A percentile compares a stretch with the other conserved stretches of the same genome.
Conservation (phyloP, 352 stramenopile genomes). For the Phytophthora cryptogea region DNA sequence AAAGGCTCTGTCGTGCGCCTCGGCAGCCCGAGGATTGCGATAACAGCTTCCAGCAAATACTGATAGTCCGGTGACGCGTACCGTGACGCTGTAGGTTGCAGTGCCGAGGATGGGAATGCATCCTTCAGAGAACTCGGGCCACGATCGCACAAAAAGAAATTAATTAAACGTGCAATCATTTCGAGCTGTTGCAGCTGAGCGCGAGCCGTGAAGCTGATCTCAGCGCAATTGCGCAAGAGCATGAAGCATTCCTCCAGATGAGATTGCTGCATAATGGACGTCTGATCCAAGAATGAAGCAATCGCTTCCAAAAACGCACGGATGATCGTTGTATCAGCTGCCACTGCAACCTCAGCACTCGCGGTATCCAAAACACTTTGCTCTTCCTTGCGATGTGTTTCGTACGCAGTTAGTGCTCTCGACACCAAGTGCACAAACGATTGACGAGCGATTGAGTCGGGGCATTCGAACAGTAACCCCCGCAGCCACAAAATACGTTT, state of each 20-base stretch:
- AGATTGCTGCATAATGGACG: conserved; percentile 74
- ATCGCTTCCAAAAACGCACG: conserved; percentile 55
- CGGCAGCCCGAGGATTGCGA: conserved; percentile 79
- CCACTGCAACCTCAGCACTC: conserved; percentile 22
- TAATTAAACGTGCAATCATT: conserved; percentile 81
- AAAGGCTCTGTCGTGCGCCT: conserved; percentile 65
- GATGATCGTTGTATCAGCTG: conserved; percentile 32
- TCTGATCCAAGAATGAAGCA: conserved; percentile 72
- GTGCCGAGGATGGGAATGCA: conserved; percentile 68
- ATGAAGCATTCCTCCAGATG: conserved; percentile 90
- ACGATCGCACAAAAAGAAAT: conserved; percentile 83
- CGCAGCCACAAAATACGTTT: conserved; percentile 69
- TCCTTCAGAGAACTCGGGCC: conserved; percentile 64
- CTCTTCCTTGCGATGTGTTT: conserved; percentile 55
- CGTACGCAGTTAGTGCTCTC: conserved; percentile 70
- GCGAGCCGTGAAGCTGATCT: conserved; percentile 57
- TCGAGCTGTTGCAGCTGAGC: conserved; percentile 57
- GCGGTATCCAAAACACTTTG: conserved; percentile 27
- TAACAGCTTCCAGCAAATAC: conserved; percentile 88
- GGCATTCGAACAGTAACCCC: conserved; percentile 81
- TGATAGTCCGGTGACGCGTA: conserved; percentile 88
- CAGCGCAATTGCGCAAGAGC: conserved; percentile 77
- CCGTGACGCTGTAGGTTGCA: conserved; percentile 44
- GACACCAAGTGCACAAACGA: conserved; percentile 87
- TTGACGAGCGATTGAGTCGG: conserved; percentile 84